A percentile compares a stretch with the other conserved stretches of the same genome.
These are phyloP conservation scores for Coccomyxa sp. DNA, from an alignment of 139 green algal genomes.

Conservation along the genomic window DNA sequence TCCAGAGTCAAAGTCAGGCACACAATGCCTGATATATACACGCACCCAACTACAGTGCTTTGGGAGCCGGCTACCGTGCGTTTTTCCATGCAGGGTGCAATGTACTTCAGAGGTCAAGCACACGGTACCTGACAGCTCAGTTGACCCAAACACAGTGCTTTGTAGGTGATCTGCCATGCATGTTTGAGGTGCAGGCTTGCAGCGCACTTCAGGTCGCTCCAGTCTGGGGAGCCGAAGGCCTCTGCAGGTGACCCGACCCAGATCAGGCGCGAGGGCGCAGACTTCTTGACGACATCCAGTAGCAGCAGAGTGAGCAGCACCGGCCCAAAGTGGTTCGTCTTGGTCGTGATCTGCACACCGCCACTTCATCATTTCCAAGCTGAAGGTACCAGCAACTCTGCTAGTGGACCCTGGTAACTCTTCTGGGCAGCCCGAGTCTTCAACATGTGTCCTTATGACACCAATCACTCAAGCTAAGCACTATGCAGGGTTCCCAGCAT, in stretches of 20 bases:
- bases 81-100: background rate
- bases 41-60: no score
- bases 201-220: conserved; percentile 16
- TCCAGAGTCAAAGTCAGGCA: no score
- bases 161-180: background rate
- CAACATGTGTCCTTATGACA: background rate
- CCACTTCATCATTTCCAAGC: background rate
- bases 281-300: conserved; percentile 9
- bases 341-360: conserved; percentile 6
- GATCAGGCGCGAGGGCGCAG: conserved; percentile 15
- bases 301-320: conserved; percentile 21
- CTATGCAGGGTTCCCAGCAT: background rate
- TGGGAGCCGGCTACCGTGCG: no score
- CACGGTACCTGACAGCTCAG: no score
- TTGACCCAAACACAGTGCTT: background rate
- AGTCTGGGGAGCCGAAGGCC: background rate
- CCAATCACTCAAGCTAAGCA: background rate
- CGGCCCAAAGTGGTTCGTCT: conserved; percentile 18
- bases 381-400: background rate
- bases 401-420: background rate
- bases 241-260: conserved; percentile 1
- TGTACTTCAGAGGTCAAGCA: no score
- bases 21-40: no score
- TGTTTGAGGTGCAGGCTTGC: no score
- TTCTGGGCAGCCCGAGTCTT: background rate